These are phyloP conservation scores for Friedmanniomyces simplex DNA, from an alignment of 495 filamentous ascomycete species.

Conservation along the genomic window DNA sequence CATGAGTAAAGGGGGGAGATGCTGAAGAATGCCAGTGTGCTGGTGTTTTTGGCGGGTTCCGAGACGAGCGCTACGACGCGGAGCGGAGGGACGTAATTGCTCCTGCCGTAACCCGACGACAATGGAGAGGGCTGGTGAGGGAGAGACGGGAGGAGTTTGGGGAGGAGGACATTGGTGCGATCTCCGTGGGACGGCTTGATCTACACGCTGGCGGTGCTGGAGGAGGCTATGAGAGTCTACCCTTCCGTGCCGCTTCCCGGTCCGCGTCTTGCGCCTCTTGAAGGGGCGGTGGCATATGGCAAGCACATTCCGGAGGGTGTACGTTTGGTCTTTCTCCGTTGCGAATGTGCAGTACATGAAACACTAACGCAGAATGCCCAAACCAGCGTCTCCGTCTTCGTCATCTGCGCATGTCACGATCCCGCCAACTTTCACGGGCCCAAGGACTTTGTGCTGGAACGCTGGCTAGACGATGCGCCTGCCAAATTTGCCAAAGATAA, in stretches of 20 bases:
- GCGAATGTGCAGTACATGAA: not conserved
- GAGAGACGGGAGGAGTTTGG: conserved; percentile 10
- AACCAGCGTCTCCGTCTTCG: not conserved
- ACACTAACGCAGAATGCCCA: not conserved
- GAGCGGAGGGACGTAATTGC: conserved; percentile 9
- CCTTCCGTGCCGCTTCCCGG: conserved; percentile 5
- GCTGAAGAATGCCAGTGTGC: conserved; percentile 7
- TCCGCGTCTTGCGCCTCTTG: not conserved
- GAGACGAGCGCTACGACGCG: conserved; percentile 17
- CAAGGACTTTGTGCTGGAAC: conserved; percentile 5
- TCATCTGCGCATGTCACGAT: not conserved
- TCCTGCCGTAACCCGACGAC: conserved; percentile 1
- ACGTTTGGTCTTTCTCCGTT: not conserved
- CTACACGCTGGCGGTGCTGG: conserved; percentile 11
- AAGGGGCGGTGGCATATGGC: conserved; percentile 4
- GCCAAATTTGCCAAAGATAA: conserved; percentile 1
- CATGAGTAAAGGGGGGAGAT: conserved; percentile 13
- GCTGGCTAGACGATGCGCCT: conserved; percentile 17
- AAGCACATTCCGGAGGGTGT: conserved; percentile 9
- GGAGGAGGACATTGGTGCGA: conserved; percentile 5
- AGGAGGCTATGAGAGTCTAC: conserved; percentile 17
- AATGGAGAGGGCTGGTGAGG: conserved; percentile 1
- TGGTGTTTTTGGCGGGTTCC: conserved; percentile 9
- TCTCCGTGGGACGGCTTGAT: conserved; percentile 4
- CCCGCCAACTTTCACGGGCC: not conserved